Evolutionary conservation across 148 eudicot genomes (phyloP).

Genomic region (Amaranthus palmeri): DNA sequence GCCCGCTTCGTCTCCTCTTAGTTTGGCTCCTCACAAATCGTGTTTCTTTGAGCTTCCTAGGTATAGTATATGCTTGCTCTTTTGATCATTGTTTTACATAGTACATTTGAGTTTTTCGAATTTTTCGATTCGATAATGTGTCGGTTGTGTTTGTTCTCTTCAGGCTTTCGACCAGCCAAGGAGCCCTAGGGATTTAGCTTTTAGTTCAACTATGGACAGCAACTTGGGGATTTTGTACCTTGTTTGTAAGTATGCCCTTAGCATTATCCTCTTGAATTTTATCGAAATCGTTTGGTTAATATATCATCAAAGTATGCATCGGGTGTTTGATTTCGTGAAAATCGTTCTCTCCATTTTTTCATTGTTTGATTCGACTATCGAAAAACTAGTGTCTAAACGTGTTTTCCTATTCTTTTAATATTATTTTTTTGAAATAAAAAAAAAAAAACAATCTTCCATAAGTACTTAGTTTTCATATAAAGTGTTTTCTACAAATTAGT

Average conservation of each 20-base stretch:
- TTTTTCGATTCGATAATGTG: not conserved
- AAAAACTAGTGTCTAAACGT: too few relatives aligned
- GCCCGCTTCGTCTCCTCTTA: conserved; percentile 31
- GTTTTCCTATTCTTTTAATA: too few relatives aligned
- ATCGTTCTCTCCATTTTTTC: too few relatives aligned
- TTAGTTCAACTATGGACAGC: conserved; percentile 30
- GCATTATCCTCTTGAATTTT: too few relatives aligned
- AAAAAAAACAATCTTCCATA: too few relatives aligned
- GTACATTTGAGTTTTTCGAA: not conserved
- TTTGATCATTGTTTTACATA: not conserved
- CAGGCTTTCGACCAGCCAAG: conserved; percentile 57
- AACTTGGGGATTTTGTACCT: conserved; percentile 40
- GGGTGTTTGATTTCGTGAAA: too few relatives aligned
- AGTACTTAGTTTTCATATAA: too few relatives aligned
- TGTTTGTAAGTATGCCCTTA: conserved; percentile 35
- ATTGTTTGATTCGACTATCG: too few relatives aligned
- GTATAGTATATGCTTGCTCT: conserved; percentile 23
- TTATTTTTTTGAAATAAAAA: too few relatives aligned
- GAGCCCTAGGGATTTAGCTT: conserved; percentile 63
- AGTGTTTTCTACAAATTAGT: too few relatives aligned
- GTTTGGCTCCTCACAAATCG: conserved; percentile 40
- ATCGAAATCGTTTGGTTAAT: too few relatives aligned
- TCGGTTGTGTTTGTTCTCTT: not conserved
- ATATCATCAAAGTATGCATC: too few relatives aligned
- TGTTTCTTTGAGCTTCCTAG: conserved; percentile 66